Percentiles rank a stretch among this genome's conserved stretches.
These are phyloP conservation scores for Lagenaria siceraria DNA, from an alignment of 306 rosid genomes.

Conservation along the genomic window DNA sequence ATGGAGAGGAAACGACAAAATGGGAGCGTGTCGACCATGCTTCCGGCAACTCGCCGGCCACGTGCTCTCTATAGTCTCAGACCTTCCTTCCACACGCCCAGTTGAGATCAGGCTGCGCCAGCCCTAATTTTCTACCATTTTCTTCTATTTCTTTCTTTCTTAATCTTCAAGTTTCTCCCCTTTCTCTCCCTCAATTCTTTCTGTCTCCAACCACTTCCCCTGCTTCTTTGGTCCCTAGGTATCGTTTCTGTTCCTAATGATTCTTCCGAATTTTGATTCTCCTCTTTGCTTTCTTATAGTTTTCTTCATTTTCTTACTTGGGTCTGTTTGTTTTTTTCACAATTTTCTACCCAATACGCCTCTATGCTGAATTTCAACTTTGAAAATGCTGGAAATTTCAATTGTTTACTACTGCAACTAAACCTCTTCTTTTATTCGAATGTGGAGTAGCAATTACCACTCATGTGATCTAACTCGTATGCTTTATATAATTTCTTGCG, in stretches of 20 bases:
- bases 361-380: background rate
- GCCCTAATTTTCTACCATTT: background rate
- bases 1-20: background rate
- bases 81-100: conserved; percentile 1
- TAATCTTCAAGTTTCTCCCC: background rate
- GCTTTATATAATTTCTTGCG: background rate
- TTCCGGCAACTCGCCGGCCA: background rate
- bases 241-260: background rate
- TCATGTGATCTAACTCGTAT: background rate
- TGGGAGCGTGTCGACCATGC: conserved; percentile 1
- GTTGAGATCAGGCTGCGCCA: background rate
- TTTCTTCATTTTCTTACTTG: background rate
- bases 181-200: background rate
- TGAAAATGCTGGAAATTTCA: background rate
- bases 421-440: background rate
- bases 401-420: too few species aligned
- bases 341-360: background rate
- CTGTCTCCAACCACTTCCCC: background rate
- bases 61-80: background rate
- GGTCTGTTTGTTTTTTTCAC: background rate
- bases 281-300: background rate
- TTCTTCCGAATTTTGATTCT: background rate
- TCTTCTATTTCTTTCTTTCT: background rate
- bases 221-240: background rate
- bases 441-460: background rate